Evolutionary conservation across 768 basidiomycete genomes (phyloP).

Genomic region (Holtermanniella nyarrowii): DNA sequence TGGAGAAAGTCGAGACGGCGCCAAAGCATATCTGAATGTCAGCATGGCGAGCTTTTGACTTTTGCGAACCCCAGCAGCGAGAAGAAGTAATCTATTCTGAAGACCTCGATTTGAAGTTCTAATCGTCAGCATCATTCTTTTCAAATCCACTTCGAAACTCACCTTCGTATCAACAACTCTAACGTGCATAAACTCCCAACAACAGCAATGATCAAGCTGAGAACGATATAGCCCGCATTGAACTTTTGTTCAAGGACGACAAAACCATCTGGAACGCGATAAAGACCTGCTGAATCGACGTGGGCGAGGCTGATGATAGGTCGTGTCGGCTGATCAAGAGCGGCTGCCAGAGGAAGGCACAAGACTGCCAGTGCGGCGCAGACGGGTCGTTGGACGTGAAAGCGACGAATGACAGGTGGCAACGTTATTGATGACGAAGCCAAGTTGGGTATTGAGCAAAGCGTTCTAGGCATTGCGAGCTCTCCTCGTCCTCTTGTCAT

Average conservation of each 20-base stretch:
- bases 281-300: neutral
- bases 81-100: slow-evolving; percentile 33
- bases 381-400: neutral
- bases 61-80: slow-evolving; percentile 22
- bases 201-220: slow-evolving; percentile 36
- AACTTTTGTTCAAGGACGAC: slow-evolving; percentile 30
- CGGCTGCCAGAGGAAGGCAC: no score
- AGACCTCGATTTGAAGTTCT: slow-evolving; percentile 38
- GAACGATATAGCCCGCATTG: slow-evolving; percentile 35
- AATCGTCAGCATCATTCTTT: neutral
- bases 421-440: neutral
- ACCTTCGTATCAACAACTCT: slow-evolving; percentile 38
- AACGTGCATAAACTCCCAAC: slow-evolving; percentile 40
- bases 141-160: slow-evolving; percentile 1
- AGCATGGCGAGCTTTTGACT: neutral
- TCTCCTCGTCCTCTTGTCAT: no score
- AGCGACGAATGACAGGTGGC: neutral
- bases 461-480: no score
- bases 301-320: neutral
- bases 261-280: slow-evolving; percentile 20
- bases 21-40: slow-evolving; percentile 29
- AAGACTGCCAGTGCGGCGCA: neutral
- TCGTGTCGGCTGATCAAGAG: no score
- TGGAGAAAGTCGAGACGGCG: slow-evolving; percentile 40
- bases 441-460: neutral